Base-by-base conservation (phyloP, 768 basidiomycete genomes). In the Lepiota subincarnata region DNA sequence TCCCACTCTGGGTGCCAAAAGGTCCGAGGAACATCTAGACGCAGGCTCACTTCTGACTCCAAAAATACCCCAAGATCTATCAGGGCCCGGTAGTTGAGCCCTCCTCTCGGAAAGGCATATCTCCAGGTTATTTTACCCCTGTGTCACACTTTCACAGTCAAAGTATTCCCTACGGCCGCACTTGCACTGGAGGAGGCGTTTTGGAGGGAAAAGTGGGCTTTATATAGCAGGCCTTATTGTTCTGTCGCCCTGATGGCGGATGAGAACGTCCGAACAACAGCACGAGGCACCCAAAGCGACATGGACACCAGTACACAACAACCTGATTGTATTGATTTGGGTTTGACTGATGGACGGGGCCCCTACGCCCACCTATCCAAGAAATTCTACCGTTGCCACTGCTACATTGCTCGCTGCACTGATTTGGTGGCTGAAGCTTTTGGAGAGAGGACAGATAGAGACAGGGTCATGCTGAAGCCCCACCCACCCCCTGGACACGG, bases 341-440 rank as follows among this genome's bases (percentile, higher is more conserved):
- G 41, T 53, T 31, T 53, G 52, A 53, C 52, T 53, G 52, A 53
- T 53, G 52, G 44, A 53, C 37, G 36, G n/a, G 43, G 43, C 44
- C 24, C 5, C 24, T 39, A 39, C 39, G 50, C 18, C 41, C 40
- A 40, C 28, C 37, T 8, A 35, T n/a, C 40, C 18, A 43, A 36
- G 19, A 28, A 28, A 6, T 12, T 13, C 16, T 19, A 18, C 35
- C n/a, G 40, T 45, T 53, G 36, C 51, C 51, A 44, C 43, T 16
- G 20, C 19, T 22, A 51, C 35, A 24, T 51, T 42, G 16, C 19
- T 20, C 50, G n/a, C 13, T 22, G 14, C 41, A 6, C 40, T 51
- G 50, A 51, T 51, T 40, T 42, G 35, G 40, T 14, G 20, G 40
- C 41, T 50, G 39, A 50, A 22, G 16, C 39, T 40, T 24, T 38